A percentile compares a stretch with the other conserved stretches of the same genome.
phyloP scores from a whole-genome alignment of 208 protist genomes.

The Wallacemonas sp. region DNA sequence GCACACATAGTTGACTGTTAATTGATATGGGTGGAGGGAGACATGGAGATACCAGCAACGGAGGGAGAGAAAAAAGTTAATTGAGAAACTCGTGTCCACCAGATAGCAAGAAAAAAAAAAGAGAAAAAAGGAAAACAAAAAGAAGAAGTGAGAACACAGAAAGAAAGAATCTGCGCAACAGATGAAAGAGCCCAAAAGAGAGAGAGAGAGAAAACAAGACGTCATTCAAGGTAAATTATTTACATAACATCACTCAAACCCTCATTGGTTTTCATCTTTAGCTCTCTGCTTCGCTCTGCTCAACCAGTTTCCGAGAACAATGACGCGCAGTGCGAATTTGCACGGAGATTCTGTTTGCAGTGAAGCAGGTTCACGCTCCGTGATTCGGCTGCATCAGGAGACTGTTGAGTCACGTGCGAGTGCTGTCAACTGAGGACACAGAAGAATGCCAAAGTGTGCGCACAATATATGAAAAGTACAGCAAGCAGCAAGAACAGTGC shows the following conservation, averaged over 20 bases:
- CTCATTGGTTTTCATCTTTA: not conserved
- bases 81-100: not conserved
- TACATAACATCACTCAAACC: no score
- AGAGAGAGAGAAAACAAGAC: not conserved
- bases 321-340: no score
- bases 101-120: not conserved
- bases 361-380: no score
- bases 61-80: not conserved
- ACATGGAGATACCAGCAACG: not conserved
- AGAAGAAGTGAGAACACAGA: not conserved
- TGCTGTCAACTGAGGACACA: no score
- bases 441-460: not conserved
- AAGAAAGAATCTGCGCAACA: constrained; percentile 14
- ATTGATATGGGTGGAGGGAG: no score
- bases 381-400: no score
- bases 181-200: not conserved
- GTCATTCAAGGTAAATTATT: no score
- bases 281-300: not conserved
- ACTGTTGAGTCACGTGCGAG: no score
- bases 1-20: no score
- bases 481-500: no score
- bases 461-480: not conserved
- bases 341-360: no score
- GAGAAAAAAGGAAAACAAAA: not conserved
- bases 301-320: no score